phyloP scores from a whole-genome alignment of 208 protist genomes.

The Polymyxa betae region DNA sequence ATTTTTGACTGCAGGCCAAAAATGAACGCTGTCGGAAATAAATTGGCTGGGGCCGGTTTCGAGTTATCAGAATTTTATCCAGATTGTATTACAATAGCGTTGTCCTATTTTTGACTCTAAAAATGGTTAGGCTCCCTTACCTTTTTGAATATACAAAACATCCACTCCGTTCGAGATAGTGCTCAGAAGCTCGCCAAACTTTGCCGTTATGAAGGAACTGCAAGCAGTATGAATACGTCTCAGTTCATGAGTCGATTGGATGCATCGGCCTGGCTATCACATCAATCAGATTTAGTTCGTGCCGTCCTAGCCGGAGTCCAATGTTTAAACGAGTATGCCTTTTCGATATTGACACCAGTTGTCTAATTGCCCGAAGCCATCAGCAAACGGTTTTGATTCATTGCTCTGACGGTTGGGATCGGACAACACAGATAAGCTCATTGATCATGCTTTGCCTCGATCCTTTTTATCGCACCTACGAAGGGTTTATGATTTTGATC shows the following conservation, averaged over 20 bases:
- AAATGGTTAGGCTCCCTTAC: neutral
- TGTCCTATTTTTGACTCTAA: neutral
- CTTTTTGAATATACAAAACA: slow-evolving; percentile 58
- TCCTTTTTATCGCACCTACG: slow-evolving; percentile 84
- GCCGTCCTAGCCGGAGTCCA: neutral
- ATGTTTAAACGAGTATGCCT: neutral
- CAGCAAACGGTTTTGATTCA: slow-evolving; percentile 69
- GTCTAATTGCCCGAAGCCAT: neutral
- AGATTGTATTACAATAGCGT: neutral
- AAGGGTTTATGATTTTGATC: slow-evolving; percentile 82
- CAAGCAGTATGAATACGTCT: neutral
- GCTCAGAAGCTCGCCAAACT: neutral
- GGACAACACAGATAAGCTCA: slow-evolving; percentile 84
- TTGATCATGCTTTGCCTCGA: slow-evolving; percentile 85
- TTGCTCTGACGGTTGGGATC: slow-evolving; percentile 90
- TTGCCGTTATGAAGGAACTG: neutral
- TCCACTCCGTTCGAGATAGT: slow-evolving; percentile 55
- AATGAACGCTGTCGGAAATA: slow-evolving; percentile 54
- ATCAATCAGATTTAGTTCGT: neutral
- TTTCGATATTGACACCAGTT: neutral
- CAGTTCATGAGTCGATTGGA: neutral
- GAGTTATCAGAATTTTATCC: slow-evolving; percentile 45
- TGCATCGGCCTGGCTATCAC: neutral
- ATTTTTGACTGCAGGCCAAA: slow-evolving; percentile 59
- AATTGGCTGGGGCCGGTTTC: slow-evolving; percentile 53